Evolutionary conservation across 139 green algal species (phyloP), one percentile per base, ranked within the genome.

Genomic region (Zygnema circumcarinatum): DNA sequence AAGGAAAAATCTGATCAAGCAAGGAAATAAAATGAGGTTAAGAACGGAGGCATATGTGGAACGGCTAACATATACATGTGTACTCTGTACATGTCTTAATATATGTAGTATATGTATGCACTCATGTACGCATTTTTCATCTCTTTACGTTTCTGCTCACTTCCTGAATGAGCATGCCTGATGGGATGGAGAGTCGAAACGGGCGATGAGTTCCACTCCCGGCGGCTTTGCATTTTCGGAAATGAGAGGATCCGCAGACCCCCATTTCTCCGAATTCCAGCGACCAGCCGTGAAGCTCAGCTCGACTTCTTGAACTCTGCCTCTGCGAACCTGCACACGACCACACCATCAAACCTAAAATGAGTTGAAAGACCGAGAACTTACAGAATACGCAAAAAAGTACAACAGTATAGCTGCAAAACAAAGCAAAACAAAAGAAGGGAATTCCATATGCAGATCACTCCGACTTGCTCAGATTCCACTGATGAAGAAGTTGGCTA

Each of bases 221-320:
- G 73, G 38, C 2, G 89, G 88, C 31, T 78, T 81, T 2, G 88
- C 86, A 20, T 7, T 33, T 32, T 74, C 38, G 3, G 84, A 3
- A 38, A 11, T 33, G 36, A 87, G 21, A 2, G 11, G 2, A 2
- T 67, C 82, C 2, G 74, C 73, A 35, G 82, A 41, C 2, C 89
- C 89, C 89, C 89, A 92, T 1, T 53, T 56, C 16, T 52, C n/a
- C 29, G 84, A 62, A 47, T 91, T 31, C 89, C 89, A 92, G 1
- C 89, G 74, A 21, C 89, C 89, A 32, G 72, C 69, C 2, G 86
- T 88, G 86, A 90, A 88, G 86, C 62, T 84, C 22, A 90, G 79
- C 39, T 90, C 52, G 11, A 88, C 68, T 53, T 87, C 85, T 25
- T 21, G 29, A 2, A 90, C 7, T 41, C 38, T 2, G 11, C 47